Conservation (phyloP, 2,329 filamentous ascomycete genomes). For the Cladophialophora bantiana region DNA sequence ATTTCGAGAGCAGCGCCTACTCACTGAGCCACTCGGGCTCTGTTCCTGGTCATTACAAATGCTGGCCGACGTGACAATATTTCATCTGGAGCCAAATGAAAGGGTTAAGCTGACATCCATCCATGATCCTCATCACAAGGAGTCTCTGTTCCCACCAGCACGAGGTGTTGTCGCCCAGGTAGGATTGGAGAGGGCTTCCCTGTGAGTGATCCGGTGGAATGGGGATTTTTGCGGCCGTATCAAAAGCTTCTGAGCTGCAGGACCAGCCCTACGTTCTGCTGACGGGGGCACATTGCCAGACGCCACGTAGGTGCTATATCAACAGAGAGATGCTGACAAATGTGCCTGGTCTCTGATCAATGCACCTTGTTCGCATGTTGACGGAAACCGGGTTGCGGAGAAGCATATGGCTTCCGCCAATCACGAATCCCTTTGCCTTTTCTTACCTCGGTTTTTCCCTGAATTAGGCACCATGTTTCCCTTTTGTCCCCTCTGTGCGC, state of each 20-base stretch:
- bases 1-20: not conserved
- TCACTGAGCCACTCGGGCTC: not conserved
- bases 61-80: not conserved
- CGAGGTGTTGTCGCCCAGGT: not conserved
- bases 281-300: not conserved
- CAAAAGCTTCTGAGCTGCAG: not conserved
- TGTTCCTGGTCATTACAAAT: not conserved
- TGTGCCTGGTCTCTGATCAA: not conserved
- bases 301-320: not conserved
- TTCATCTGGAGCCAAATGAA: not conserved
- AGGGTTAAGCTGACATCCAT: not conserved
- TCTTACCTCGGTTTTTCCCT: constrained; percentile 14
- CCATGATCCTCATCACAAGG: not conserved
- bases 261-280: not conserved
- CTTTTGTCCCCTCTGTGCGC: not conserved
- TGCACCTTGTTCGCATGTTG: not conserved
- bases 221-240: not conserved
- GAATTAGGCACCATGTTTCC: constrained; percentile 1
- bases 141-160: not conserved
- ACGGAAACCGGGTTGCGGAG: not conserved
- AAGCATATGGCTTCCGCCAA: constrained; percentile 3
- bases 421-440: constrained; percentile 3
- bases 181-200: too few species aligned
- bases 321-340: constrained; percentile 15
- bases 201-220: not conserved